Base-by-base conservation (phyloP, 805 yeast species). In the Kuraishia cidri region DNA sequence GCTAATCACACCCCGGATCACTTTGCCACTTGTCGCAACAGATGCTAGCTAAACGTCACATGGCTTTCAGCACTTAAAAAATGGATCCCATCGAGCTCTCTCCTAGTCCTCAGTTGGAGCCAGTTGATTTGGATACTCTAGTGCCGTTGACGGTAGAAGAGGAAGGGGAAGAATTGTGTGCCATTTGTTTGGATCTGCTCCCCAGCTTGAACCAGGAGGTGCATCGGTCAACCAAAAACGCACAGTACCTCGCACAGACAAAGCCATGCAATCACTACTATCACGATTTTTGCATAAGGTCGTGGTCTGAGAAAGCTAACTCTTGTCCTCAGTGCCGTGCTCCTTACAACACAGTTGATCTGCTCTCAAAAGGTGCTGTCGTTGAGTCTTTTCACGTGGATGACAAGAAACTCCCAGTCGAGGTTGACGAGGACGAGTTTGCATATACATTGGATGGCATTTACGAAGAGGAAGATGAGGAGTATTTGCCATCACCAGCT, bases 311-410 rank as follows among this genome's bases (percentile, higher is more conserved):
- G 33, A 44, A 54, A 37, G 58, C 60, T 12, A 56, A 54, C 27
- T 51, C 58, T 10, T 56, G 62, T 31, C 62, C 64, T 5, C 47
- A 52, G 34, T 58, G 64, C 33, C 43, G 62, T 6, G 32, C 46
- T 2, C 41, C 36, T 12, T 45, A 52, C 31, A 40, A 44, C 6
- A 17, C 26, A 4, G 40, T 54, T 6, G 55, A 47, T 31, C 18
- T 48, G 8, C 11, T 45, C 6, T 36, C 43, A 2, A 35, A 37
- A 3, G 32, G 33, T 3, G 29, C 37, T 5, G 46, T 45, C 4
- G 14, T 48, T 7, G 44, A 44, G n/a, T 26, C 30, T 4, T 36
- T 43, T 3, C 16, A 39, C 2, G 43, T 54, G 11, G 46, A 46
- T 14, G 45, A 44, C 28, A 47, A 45, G 29, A 34, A 33, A 18